Conservation (phyloP, 2,329 filamentous ascomycete species). For the Aspergillus felis region DNA sequence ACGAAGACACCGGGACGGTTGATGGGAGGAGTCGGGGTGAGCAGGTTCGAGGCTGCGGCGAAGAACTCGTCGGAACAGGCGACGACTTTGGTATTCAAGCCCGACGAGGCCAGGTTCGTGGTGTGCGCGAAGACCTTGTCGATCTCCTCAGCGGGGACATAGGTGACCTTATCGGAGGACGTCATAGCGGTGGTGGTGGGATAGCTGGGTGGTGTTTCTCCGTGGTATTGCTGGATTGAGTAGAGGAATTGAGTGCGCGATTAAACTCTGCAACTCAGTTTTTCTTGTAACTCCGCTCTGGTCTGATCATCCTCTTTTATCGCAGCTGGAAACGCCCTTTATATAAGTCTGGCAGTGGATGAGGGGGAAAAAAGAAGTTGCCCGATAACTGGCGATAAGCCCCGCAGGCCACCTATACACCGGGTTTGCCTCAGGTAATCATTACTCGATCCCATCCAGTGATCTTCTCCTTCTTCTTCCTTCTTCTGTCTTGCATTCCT, state of each 20-base stretch:
- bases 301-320: background rate
- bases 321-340: background rate
- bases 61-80: constrained; percentile 60
- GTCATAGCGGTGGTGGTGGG: constrained; percentile 1
- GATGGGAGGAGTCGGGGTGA: constrained; percentile 53
- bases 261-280: background rate
- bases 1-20: constrained; percentile 56
- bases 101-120: constrained; percentile 45
- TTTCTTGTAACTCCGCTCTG: background rate
- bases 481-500: no score
- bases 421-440: background rate
- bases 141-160: constrained; percentile 47
- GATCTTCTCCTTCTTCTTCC: constrained; percentile 1
- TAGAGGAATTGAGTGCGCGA: background rate
- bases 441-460: constrained; percentile 20
- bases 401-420: constrained; percentile 1
- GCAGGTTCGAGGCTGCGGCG: constrained; percentile 56
- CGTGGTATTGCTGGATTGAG: background rate
- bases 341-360: background rate
- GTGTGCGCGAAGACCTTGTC: constrained; percentile 53
- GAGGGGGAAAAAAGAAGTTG: background rate
- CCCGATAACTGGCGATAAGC: constrained; percentile 6
- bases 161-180: constrained; percentile 11
- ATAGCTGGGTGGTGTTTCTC: background rate
- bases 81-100: constrained; percentile 52